Conservation (phyloP, 106 monocot genomes). For the Dioscorea alata region DNA sequence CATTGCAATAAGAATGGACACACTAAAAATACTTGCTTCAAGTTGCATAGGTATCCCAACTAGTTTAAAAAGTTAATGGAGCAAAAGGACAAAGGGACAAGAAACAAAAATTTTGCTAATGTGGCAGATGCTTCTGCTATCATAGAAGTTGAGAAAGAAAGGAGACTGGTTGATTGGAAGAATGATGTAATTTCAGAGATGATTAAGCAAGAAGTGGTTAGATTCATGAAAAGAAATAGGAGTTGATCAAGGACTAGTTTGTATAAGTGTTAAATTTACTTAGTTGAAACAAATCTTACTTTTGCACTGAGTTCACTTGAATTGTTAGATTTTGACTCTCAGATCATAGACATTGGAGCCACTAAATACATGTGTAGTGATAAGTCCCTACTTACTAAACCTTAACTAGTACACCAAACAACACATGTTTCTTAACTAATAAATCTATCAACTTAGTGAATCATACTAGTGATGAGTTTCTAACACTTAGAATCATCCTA, state of each 20-base stretch:
- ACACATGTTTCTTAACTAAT: neutral
- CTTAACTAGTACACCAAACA: neutral
- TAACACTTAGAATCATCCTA: neutral
- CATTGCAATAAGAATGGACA: no score
- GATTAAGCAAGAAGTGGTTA: neutral
- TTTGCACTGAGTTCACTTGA: no score
- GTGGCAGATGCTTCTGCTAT: no score
- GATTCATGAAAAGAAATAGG: no score
- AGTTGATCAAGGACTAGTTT: neutral
- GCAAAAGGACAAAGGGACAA: no score
- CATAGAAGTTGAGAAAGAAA: no score
- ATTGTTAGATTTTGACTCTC: no score
- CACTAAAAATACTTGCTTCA: no score
- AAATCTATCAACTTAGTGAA: neutral
- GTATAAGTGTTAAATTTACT: no score
- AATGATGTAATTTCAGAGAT: neutral
- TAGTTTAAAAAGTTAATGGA: neutral
- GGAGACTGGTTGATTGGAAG: no score
- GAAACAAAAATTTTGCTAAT: no score
- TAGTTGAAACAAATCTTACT: no score
- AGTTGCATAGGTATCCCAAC: neutral
- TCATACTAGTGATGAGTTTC: neutral
- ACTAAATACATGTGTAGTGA: neutral
- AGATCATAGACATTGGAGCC: neutral
- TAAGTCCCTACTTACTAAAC: neutral